Conservation (phyloP, 352 stramenopile genomes). For the Phytophthora litchii region DNA sequence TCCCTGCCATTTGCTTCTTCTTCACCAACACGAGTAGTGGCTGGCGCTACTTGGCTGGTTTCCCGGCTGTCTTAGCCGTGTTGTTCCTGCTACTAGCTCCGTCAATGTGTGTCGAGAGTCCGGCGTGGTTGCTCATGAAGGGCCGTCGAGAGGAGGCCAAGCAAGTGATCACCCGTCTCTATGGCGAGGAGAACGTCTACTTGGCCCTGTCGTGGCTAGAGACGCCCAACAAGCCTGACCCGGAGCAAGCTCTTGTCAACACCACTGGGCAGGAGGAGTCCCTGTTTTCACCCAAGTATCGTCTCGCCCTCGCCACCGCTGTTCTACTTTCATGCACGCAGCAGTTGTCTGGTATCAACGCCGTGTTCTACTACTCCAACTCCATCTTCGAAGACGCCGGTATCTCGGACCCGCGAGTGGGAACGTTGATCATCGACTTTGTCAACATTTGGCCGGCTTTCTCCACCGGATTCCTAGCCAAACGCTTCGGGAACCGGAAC, state of each 20-base stretch:
- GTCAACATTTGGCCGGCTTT: conserved; percentile 9
- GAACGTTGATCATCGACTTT: conserved; percentile 11
- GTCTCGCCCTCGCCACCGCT: not conserved
- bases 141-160: conserved; percentile 22
- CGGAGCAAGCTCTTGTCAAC: conserved; percentile 12
- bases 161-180: conserved; percentile 39
- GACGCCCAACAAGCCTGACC: conserved; percentile 19
- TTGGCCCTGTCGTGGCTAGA: conserved; percentile 25
- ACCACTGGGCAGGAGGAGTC: conserved; percentile 4
- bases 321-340: conserved; percentile 11
- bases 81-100: conserved; percentile 48
- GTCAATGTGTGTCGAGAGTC: conserved; percentile 35
- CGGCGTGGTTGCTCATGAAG: conserved; percentile 28
- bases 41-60: conserved; percentile 48
- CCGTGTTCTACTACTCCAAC: conserved; percentile 20
- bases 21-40: conserved; percentile 29
- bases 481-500: conserved; percentile 19
- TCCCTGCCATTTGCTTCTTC: conserved; percentile 23
- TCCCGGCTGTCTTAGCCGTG: conserved; percentile 45
- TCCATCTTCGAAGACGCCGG: conserved; percentile 18
- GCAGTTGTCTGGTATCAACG: conserved; percentile 18
- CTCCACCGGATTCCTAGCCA: conserved; percentile 9
- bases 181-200: conserved; percentile 32
- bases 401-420: conserved; percentile 17
- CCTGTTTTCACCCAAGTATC: conserved; percentile 13